Base-by-base conservation (phyloP, 108 stramenopile species). In the Fragilaria crotonensis region DNA sequence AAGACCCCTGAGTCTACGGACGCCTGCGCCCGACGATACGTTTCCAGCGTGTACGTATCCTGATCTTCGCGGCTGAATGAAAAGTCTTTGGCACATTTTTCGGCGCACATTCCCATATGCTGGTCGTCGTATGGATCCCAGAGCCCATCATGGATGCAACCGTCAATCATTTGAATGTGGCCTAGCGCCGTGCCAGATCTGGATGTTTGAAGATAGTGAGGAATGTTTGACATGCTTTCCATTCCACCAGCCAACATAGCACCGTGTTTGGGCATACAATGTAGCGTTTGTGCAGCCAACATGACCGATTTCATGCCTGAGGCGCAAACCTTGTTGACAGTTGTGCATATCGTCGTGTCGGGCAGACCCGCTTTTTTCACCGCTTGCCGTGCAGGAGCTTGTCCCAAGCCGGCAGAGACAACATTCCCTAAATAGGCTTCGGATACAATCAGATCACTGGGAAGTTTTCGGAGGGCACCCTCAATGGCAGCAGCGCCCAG, bases 91-190 rank as follows among this genome's bases (percentile, higher is more conserved):
- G 95, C 90, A 69, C 96, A 96, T 54, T 80, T 87, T 54, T 99
- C 98, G 0, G 83, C 96, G 58, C 97, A 99, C 57, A 75, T 79
- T 27, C 97, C 98, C 98, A 99, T 99, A 77, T 97, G 96, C 27
- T 93, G 88, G 68, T 99, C 61, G 63, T 95, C 80, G 70, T 98
- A 98, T 3, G 81, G 73, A 79, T 98, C 97, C 95, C 93, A 96
- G 4, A 99, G 65, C 21, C 96, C 98, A 55, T 99, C 98, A 50
- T 87, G 74, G 33, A 97, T 63, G 54, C 95, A 69, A 31, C 93
- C 93, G 69, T 95, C 95, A 20, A 89, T 30, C 2, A 93, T 67
- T 62, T 67, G 65, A 23, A 62, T 52, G 64, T 87, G 59, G 0
- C 94, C 98, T 1, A 96, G 75, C 4, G 77, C 55, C 4, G 67